These are phyloP conservation scores for Hymenoscyphus albidus DNA, from an alignment of 2,329 filamentous ascomycete species.

Conservation along the genomic window DNA sequence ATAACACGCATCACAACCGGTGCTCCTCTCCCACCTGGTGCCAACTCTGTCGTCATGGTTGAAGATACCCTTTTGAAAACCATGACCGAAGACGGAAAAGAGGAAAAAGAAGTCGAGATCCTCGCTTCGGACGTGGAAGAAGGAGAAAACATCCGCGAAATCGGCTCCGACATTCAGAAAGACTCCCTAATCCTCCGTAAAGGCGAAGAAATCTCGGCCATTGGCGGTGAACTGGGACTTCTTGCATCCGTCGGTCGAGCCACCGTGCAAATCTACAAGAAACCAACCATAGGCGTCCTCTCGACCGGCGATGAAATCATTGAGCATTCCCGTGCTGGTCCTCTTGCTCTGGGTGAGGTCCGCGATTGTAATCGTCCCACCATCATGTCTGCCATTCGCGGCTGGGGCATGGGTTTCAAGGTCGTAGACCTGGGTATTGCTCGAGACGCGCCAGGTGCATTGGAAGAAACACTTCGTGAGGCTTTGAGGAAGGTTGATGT, in stretches of 20 bases:
- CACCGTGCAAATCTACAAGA: constrained; percentile 67
- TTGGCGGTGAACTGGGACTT: constrained; percentile 88
- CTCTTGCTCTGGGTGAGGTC: constrained; percentile 75
- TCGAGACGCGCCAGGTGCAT: constrained; percentile 64
- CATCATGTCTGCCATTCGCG: constrained; percentile 70
- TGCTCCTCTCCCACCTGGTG: constrained; percentile 81
- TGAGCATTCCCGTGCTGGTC: constrained; percentile 59
- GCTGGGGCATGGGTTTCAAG: constrained; percentile 73
- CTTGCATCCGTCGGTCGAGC: constrained; percentile 78
- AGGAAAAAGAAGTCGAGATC: constrained; percentile 87
- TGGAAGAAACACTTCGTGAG: constrained; percentile 74
- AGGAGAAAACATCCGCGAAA: constrained; percentile 85
- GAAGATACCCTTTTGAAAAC: constrained; percentile 81
- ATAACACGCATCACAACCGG: constrained; percentile 93
- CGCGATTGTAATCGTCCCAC: constrained; percentile 91
- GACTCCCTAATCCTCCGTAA: constrained; percentile 67
- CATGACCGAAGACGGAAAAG: constrained; percentile 72
- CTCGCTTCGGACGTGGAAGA: constrained; percentile 69
- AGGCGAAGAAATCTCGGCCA: constrained; percentile 78
- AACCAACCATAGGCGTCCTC: constrained; percentile 77
- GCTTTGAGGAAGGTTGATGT: constrained; percentile 74
- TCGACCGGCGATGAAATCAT: constrained; percentile 96
- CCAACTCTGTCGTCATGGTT: constrained; percentile 93
- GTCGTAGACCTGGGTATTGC: constrained; percentile 84
- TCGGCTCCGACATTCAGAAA: constrained; percentile 79